phyloP scores from a whole-genome alignment of 352 stramenopile species.

The Pythium rhizo-oryzae region DNA sequence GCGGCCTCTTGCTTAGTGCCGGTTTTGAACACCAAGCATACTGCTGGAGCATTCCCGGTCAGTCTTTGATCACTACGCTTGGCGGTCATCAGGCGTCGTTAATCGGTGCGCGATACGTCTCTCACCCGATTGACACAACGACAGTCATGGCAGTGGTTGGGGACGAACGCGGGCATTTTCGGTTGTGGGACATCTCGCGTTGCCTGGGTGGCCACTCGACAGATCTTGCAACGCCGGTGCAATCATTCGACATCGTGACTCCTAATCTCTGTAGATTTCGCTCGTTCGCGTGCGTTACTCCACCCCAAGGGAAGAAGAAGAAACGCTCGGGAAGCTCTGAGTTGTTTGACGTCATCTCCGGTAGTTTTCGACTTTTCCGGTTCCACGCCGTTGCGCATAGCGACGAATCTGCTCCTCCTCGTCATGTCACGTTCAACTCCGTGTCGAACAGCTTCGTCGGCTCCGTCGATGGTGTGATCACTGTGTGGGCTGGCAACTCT shows the following conservation, averaged over 20 bases:
- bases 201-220: slow-evolving; percentile 46
- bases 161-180: slow-evolving; percentile 74
- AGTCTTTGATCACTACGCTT: slow-evolving; percentile 54
- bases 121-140: slow-evolving; percentile 14
- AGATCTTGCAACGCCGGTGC: slow-evolving; percentile 37
- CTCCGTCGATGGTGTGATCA: slow-evolving; percentile 57
- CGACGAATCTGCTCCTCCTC: slow-evolving; percentile 39
- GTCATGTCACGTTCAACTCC: slow-evolving; percentile 57
- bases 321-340: slow-evolving; percentile 34
- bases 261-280: slow-evolving; percentile 49
- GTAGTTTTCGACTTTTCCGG: slow-evolving; percentile 53
- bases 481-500: slow-evolving; percentile 70
- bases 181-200: slow-evolving; percentile 75
- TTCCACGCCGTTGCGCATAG: slow-evolving; percentile 49
- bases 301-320: background rate
- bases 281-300: slow-evolving; percentile 32
- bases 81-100: slow-evolving; percentile 69
- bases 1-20: slow-evolving; percentile 55
- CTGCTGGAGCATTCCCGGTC: slow-evolving; percentile 66
- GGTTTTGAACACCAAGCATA: slow-evolving; percentile 86
- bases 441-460: slow-evolving; percentile 68
- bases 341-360: slow-evolving; percentile 50
- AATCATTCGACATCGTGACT: slow-evolving; percentile 55
- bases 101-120: slow-evolving; percentile 70
- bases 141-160: slow-evolving; percentile 55